phyloP scores from a whole-genome alignment of 2,329 filamentous ascomycete genomes.

The Ophiocordyceps camponoti-leonardi region DNA sequence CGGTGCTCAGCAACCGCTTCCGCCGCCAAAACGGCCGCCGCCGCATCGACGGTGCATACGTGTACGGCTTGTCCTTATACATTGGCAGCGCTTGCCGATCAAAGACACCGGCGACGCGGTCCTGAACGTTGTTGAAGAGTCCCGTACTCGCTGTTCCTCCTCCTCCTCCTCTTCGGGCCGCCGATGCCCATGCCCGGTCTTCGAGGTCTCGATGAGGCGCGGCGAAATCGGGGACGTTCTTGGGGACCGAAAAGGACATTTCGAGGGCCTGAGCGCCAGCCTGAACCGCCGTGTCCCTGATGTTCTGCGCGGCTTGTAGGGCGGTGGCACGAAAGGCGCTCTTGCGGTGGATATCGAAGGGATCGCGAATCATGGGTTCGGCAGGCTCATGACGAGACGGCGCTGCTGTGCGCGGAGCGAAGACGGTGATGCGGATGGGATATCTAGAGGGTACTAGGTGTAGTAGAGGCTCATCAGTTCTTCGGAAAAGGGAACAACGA shows the following conservation, averaged over 20 bases:
- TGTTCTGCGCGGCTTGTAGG: conserved; percentile 23
- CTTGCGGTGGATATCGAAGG: conserved; percentile 24
- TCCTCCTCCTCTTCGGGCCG: conserved; percentile 17
- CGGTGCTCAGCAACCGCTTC: conserved; percentile 38
- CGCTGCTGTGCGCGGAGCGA: background rate
- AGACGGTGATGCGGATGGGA: background rate
- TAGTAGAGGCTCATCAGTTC: too few species aligned
- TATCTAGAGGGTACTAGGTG: background rate
- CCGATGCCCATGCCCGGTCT: conserved; percentile 46
- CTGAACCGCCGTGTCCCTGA: conserved; percentile 30
- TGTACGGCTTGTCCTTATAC: conserved; percentile 98
- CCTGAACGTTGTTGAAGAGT: conserved; percentile 36
- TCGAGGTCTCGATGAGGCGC: conserved; percentile 48
- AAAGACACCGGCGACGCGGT: conserved; percentile 48
- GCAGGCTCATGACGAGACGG: conserved; percentile 11
- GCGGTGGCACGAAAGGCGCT: conserved; percentile 32
- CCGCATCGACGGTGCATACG: conserved; percentile 42
- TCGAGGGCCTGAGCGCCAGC: conserved; percentile 30
- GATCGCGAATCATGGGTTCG: conserved; percentile 23
- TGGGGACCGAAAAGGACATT: conserved; percentile 51
- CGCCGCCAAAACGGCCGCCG: conserved; percentile 42
- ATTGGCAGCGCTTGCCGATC: conserved; percentile 52
- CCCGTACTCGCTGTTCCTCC: conserved; percentile 15
- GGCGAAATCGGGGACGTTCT: conserved; percentile 51
- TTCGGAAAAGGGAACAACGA: too few species aligned